Conservation (phyloP, 768 basidiomycete genomes). For the Lentinus brumalis region DNA sequence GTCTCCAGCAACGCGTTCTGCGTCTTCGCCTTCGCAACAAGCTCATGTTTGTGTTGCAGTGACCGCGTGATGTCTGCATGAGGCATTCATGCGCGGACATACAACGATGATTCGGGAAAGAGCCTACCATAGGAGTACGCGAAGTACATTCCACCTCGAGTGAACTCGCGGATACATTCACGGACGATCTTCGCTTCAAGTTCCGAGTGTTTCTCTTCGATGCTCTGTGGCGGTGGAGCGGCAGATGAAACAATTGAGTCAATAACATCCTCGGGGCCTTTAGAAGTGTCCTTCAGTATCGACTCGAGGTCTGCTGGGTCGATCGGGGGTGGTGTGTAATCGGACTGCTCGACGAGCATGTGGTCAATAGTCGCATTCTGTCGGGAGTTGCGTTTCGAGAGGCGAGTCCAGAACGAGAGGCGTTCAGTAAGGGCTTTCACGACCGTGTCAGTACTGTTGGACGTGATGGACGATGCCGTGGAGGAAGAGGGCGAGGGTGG, state of each 20-base stretch:
- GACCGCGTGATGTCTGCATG: conserved; percentile 77
- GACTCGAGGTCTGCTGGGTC: conserved; percentile 32
- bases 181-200: conserved; percentile 82
- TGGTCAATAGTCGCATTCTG: conserved; percentile 18
- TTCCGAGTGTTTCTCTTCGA: conserved; percentile 71
- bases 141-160: conserved; percentile 90
- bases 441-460: conserved; percentile 48
- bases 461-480: conserved; percentile 49
- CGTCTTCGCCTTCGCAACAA: conserved; percentile 54
- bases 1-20: conserved; percentile 62
- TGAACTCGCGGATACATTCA: conserved; percentile 75
- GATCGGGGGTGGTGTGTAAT: conserved; percentile 10
- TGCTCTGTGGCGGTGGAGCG: conserved; percentile 60
- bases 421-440: conserved; percentile 64
- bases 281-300: conserved; percentile 22
- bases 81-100: not conserved
- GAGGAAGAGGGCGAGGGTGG: conserved; percentile 30
- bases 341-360: conserved; percentile 15
- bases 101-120: not conserved
- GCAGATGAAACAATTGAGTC: conserved; percentile 58
- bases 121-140: conserved; percentile 78
- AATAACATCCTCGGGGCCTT: conserved; percentile 51
- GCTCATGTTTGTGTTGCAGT: conserved; percentile 77
- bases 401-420: conserved; percentile 74
- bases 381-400: conserved; percentile 27